A percentile compares a stretch with the other conserved stretches of the same genome.
Evolutionary conservation across 257 asterid species (phyloP).

Genomic region (Ligustrum vulgare): DNA sequence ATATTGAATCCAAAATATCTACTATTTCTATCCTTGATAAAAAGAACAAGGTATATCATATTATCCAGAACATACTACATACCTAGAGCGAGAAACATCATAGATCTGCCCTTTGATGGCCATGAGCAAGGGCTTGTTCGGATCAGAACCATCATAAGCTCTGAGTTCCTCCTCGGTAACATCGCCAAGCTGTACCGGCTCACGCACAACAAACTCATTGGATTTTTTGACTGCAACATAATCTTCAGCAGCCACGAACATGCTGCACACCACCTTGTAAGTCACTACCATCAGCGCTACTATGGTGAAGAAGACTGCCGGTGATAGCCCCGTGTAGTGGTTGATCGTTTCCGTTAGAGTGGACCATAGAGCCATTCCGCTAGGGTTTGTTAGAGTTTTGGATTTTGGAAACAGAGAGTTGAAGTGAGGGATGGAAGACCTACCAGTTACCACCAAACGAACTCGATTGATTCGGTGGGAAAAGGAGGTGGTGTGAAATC

Average conservation of each 20-base stretch:
- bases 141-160: constrained; percentile 80
- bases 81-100: constrained; percentile 91
- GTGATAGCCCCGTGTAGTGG: constrained; percentile 73
- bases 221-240: constrained; percentile 59
- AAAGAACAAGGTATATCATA: neutral
- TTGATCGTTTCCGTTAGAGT: constrained; percentile 47
- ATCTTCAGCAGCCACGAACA: constrained; percentile 74
- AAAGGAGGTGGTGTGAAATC: neutral
- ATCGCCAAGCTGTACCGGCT: constrained; percentile 80
- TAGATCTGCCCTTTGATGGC: constrained; percentile 91
- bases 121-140: constrained; percentile 78
- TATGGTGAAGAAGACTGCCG: constrained; percentile 75
- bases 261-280: constrained; percentile 63
- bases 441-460: neutral
- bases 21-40: neutral
- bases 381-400: neutral
- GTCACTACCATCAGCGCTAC: constrained; percentile 62
- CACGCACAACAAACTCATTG: constrained; percentile 48
- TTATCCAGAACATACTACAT: neutral
- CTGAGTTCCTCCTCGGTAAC: constrained; percentile 68
- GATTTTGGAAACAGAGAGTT: neutral
- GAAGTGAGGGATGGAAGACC: neutral
- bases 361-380: constrained; percentile 51
- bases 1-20: neutral
- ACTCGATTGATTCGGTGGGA: neutral